A percentile compares a stretch with the other conserved stretches of the same genome.
phyloP scores from a whole-genome alignment of 768 basidiomycete genomes.

The Leccinum ochraceum region DNA sequence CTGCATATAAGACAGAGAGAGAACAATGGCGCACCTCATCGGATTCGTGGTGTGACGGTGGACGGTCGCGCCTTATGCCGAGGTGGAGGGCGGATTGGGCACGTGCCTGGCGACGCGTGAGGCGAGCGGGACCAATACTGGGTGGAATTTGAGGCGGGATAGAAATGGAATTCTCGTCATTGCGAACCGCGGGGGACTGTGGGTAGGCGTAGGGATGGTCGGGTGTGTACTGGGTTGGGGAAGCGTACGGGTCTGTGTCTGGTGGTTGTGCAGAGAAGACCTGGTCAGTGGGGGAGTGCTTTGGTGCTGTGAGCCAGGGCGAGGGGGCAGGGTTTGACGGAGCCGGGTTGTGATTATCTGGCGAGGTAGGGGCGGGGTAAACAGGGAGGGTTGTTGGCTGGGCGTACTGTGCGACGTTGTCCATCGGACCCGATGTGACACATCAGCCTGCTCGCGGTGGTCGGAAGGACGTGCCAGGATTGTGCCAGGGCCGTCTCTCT shows the following conservation, averaged over 20 bases:
- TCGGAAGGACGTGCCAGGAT: slow-evolving; percentile 32
- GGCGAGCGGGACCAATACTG: slow-evolving; percentile 54
- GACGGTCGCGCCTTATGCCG: slow-evolving; percentile 33
- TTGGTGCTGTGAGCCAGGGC: slow-evolving; percentile 21
- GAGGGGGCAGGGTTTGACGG: slow-evolving; percentile 23
- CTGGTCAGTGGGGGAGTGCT: slow-evolving; percentile 27
- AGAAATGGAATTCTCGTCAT: slow-evolving; percentile 28
- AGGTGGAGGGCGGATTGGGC: slow-evolving; percentile 36
- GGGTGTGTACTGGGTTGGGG: slow-evolving; percentile 26
- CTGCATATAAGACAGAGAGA: background rate
- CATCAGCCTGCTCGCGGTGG: slow-evolving; percentile 34
- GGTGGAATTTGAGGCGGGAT: slow-evolving; percentile 46
- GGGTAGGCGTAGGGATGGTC: slow-evolving; percentile 32
- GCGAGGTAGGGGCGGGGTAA: slow-evolving; percentile 31
- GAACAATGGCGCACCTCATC: slow-evolving; percentile 27
- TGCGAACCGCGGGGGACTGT: slow-evolving; percentile 32
- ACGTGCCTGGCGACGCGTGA: slow-evolving; percentile 47
- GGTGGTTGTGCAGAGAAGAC: slow-evolving; percentile 22
- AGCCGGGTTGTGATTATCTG: slow-evolving; percentile 29
- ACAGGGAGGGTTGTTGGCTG: slow-evolving; percentile 30
- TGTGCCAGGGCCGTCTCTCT: slow-evolving; percentile 26
- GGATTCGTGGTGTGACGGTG: slow-evolving; percentile 25
- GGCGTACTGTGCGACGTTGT: slow-evolving; percentile 37
- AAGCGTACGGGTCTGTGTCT: slow-evolving; percentile 38
- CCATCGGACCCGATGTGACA: slow-evolving; percentile 38